Evolutionary conservation across 257 asterid genomes (phyloP).

Genomic region (Coffea eugenioides): DNA sequence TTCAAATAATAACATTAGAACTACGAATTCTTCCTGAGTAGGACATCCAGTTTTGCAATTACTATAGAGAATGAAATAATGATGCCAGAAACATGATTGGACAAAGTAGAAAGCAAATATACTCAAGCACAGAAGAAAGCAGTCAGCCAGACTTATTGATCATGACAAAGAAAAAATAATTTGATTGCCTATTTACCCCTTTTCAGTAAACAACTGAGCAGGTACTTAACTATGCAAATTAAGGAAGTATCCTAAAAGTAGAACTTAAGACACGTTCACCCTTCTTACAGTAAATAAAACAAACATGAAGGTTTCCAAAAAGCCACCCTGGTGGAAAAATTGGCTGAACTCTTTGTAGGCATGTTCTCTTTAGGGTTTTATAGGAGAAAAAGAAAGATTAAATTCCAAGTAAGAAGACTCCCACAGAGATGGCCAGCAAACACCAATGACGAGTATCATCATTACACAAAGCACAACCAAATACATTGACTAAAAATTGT

Average conservation of each 20-base stretch:
- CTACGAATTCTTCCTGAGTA: not conserved
- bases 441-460: too few species aligned
- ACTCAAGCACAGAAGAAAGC: not conserved
- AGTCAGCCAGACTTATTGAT: not conserved
- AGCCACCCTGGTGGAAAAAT: not conserved
- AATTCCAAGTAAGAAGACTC: too few species aligned
- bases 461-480: too few species aligned
- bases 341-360: not conserved
- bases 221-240: not conserved
- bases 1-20: not conserved
- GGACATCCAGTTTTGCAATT: not conserved
- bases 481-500: too few species aligned
- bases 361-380: not conserved
- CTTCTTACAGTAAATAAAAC: not conserved
- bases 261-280: not conserved
- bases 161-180: not conserved
- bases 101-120: not conserved
- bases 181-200: too few species aligned
- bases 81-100: not conserved
- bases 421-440: too few species aligned
- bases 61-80: not conserved
- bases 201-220: not conserved
- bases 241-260: not conserved
- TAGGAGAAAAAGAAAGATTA: too few species aligned
- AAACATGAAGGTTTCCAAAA: not conserved